Base-by-base conservation (phyloP, 208 protist genomes). In the Novymonas esmeraldas region DNA sequence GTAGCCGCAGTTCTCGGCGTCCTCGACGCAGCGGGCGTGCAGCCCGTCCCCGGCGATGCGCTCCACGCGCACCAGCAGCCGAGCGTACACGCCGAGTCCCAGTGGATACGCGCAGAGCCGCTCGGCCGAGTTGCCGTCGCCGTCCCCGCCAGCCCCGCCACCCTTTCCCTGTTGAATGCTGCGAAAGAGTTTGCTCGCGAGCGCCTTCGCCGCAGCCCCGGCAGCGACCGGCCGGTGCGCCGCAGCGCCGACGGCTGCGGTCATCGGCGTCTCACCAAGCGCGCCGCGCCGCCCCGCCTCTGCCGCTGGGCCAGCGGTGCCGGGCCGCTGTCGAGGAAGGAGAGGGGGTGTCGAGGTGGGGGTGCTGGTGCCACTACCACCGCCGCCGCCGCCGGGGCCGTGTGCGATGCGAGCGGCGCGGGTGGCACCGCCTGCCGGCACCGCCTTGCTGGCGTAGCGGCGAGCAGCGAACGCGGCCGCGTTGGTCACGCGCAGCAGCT, bases 41-140 rank as follows among this genome's bases (percentile, higher is more conserved):
- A 94, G 41, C 36, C 88, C 88, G 39, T 86, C 73, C 20, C 80
- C 72, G 3, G 55, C 82, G n/a, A 94, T 78, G 49, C 77, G 76
- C 51, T 91, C 82, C 2, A 94, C 69, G n/a, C 76, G 80, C 24
- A 94, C 81, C 7, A 78, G 60, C 34, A 94, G 61, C 13, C 68
- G 55, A 2, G 79, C 73, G 55, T 84, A 87, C 36, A 73, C 52
- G 51, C 77, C 73, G 39, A 90, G 54, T 7, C 84, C 76, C 1
- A 58, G 26, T 26, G 84, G 82, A 63, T 82, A 89, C 11, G 56
- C 31, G 64, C 81, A 82, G 46, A 90, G 46, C 11, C 75, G 81
- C 60, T 94, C 82, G 4, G 50, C 56, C 18, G 65, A 73, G 16
- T 31, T 48, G 39, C 42, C 69, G 14, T 22, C 59, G 20, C 50